Evolutionary conservation across 1,284 basidiomycete species (phyloP).

Genomic region (Tremellales sp.): DNA sequence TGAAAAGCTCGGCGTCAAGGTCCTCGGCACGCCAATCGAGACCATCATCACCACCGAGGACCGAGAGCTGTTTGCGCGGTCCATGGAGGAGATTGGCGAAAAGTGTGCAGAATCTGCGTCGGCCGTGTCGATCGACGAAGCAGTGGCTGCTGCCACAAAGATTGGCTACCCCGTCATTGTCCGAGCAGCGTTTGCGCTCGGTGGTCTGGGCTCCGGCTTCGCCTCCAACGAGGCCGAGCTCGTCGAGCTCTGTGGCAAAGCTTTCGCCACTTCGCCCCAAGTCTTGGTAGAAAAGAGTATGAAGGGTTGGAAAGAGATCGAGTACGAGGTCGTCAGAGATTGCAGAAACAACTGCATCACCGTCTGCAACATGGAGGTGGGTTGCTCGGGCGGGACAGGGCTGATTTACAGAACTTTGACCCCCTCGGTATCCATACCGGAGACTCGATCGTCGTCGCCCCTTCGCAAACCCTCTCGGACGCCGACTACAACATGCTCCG

Average conservation of each 20-base stretch:
- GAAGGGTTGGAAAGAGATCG: conserved; percentile 99
- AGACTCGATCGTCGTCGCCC: conserved; percentile 98
- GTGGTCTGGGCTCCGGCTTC: conserved; percentile 91
- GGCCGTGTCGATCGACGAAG: conserved; percentile 75
- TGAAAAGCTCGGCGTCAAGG: conserved; percentile 74
- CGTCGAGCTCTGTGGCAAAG: conserved; percentile 80
- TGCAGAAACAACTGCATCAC: conserved; percentile 92
- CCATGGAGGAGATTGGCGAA: conserved; percentile 97
- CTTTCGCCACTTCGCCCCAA: conserved; percentile 95
- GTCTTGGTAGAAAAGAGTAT: conserved; percentile 97
- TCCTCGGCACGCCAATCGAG: conserved; percentile 93
- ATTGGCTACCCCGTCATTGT: conserved; percentile 99
- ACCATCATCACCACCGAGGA: conserved; percentile 98
- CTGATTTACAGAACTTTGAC: conserved; percentile 78
- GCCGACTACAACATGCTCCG: conserved; percentile 98
- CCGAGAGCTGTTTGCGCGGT: conserved; percentile 84
- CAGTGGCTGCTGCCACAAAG: conserved; percentile 70
- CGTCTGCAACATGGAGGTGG: conserved; percentile 99
- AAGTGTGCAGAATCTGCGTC: conserved; percentile 81
- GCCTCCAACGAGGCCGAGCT: conserved; percentile 86
- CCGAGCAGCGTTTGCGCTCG: conserved; percentile 92
- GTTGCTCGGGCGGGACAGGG: conserved; percentile 32
- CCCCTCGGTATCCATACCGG: conserved; percentile 98
- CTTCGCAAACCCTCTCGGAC: conserved; percentile 96
- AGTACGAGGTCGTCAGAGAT: conserved; percentile 99